Evolutionary conservation across 768 basidiomycete species (phyloP).

Genomic region (Asterophora parasitica): DNA sequence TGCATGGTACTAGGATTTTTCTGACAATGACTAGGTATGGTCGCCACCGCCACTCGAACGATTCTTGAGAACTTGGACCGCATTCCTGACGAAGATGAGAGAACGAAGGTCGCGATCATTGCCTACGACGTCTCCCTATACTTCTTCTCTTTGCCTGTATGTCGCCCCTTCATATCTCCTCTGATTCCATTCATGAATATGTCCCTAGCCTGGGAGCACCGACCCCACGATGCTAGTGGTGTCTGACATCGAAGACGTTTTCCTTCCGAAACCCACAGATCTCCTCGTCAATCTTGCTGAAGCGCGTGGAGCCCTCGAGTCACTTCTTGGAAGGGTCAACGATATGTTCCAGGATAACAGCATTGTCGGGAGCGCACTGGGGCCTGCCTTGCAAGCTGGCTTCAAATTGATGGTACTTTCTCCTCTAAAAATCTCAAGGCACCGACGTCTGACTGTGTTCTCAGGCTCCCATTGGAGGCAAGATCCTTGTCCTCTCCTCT

Average conservation of each 20-base stretch:
- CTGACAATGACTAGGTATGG: slow-evolving; percentile 65
- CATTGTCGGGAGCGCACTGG: slow-evolving; percentile 88
- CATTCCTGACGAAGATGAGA: slow-evolving; percentile 89
- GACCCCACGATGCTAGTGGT: slow-evolving; percentile 97
- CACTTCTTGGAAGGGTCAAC: slow-evolving; percentile 74
- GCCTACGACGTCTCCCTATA: slow-evolving; percentile 90
- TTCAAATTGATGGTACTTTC: slow-evolving; percentile 83
- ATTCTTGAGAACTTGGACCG: slow-evolving; percentile 94
- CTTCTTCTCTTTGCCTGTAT: slow-evolving; percentile 90
- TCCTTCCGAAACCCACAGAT: slow-evolving; percentile 94
- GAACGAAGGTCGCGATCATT: slow-evolving; percentile 90
- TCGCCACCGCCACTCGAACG: slow-evolving; percentile 95
- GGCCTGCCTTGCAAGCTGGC: slow-evolving; percentile 92
- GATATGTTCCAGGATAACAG: slow-evolving; percentile 99
- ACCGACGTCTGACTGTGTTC: background rate
- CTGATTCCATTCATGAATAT: background rate
- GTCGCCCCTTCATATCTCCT: slow-evolving; percentile 25
- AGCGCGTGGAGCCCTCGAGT: slow-evolving; percentile 72
- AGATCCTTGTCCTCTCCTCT: slow-evolving; percentile 84
- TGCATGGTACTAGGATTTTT: background rate
- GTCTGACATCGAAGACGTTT: slow-evolving; percentile 94
- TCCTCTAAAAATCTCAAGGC: background rate
- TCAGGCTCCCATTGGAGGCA: slow-evolving; percentile 89
- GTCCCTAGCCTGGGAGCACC: slow-evolving; percentile 51
- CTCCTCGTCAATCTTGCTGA: slow-evolving; percentile 94